Base-by-base conservation (phyloP, 2,329 filamentous ascomycete species). In the Anthostomella pinea region DNA sequence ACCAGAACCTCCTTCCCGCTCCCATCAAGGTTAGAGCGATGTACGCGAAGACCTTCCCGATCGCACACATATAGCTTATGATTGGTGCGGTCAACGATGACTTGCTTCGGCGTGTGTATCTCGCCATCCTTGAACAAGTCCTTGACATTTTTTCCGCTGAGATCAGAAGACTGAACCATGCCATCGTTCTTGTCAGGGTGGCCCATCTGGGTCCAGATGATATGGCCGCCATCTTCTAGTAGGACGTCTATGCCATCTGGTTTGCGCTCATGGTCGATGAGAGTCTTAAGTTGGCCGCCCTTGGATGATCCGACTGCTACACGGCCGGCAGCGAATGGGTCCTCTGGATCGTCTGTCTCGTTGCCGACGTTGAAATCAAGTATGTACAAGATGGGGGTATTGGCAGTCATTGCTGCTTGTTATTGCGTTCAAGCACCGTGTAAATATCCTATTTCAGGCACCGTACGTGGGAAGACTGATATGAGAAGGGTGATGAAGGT, bases 151-250 rank as follows among this genome's bases (percentile, higher is more conserved):
- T 45, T 63, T 1, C 78, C 77, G 33, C 77, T 70, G 2, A 75
- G 52, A n/a, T 67, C 64, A n/a, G 64, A n/a, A n/a, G n/a, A n/a
- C n/a, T 58, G 2, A 5, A 77, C 54, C 1, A 60, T 55, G 11
- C 72, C 72, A 39, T 73, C 63, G 13, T 60, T 59, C 4, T 54
- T 46, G 8, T 52, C 52, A 0, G 62, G 63, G 2, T 52, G 30
- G 0, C 72, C 72, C 72, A 75, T 75, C 46, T 60, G 64, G 3
- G 70, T 72, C 70, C 70, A 75, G 48, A 70, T 74, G 14, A 75
- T 59, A n/a, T n/a, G n/a, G 21, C 63, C 60, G 3, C 56, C 53
- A 1, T 43, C 50, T 0, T 45, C 30, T 1, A 44, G 32, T 13
- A 60, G 61, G 3, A 70, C 51, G 11, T 62, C 63, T 10, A 75